Conservation (phyloP, 495 filamentous ascomycete genomes). For the Aspergillus baeticus region DNA sequence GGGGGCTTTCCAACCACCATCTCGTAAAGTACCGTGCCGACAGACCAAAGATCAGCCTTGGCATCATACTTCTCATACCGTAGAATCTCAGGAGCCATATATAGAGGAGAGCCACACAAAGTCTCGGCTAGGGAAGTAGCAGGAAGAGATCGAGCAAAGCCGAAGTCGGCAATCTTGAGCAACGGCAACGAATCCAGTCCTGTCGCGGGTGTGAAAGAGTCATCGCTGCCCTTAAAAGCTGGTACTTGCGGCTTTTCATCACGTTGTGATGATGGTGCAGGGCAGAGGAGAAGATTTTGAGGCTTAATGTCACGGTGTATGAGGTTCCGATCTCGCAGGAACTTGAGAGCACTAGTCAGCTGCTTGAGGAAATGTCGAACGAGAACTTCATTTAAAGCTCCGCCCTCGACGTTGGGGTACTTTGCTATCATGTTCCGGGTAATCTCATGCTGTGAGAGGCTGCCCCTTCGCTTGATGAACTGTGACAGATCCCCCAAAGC, state of each 20-base stretch:
- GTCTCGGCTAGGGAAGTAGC: slow-evolving; percentile 90
- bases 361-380: slow-evolving; percentile 96
- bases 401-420: slow-evolving; percentile 78
- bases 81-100: slow-evolving; percentile 98
- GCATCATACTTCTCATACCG: slow-evolving; percentile 97
- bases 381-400: slow-evolving; percentile 89
- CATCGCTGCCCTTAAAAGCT: slow-evolving; percentile 64
- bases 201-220: slow-evolving; percentile 74
- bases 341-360: slow-evolving; percentile 86
- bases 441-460: slow-evolving; percentile 67
- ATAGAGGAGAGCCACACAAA: slow-evolving; percentile 94
- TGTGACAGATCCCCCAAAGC: slow-evolving; percentile 88
- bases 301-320: slow-evolving; percentile 98
- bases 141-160: slow-evolving; percentile 88
- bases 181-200: slow-evolving; percentile 88
- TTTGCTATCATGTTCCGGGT: slow-evolving; percentile 84
- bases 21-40: slow-evolving; percentile 91
- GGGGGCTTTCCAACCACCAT: slow-evolving; percentile 91
- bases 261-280: slow-evolving; percentile 66
- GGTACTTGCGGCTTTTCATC: slow-evolving; percentile 47
- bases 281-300: slow-evolving; percentile 89
- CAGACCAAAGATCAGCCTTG: slow-evolving; percentile 95
- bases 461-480: slow-evolving; percentile 92
- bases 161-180: slow-evolving; percentile 97
- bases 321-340: slow-evolving; percentile 77